phyloP scores from a whole-genome alignment of 805 yeast genomes.

The Candida wancherniae region DNA sequence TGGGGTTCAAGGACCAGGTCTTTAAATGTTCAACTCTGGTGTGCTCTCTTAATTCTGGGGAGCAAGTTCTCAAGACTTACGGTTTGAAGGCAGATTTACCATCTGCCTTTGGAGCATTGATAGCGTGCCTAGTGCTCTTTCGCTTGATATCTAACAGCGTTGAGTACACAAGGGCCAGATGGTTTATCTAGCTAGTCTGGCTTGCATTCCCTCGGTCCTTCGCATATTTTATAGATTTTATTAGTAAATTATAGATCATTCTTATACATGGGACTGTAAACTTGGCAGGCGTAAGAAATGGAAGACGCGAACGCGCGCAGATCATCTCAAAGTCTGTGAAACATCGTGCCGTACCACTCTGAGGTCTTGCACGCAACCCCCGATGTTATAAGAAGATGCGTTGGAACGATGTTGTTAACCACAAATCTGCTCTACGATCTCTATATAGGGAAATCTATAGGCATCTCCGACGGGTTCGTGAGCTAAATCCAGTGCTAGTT shows the following conservation, averaged over 20 bases:
- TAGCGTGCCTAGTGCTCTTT: constrained; percentile 39
- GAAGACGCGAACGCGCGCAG: no score
- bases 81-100: constrained; percentile 35
- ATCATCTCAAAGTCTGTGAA: no score
- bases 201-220: no score
- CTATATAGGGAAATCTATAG: constrained; percentile 13
- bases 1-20: constrained; percentile 48
- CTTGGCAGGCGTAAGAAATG: no score
- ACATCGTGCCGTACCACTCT: no score
- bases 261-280: no score
- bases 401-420: no score
- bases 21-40: constrained; percentile 46
- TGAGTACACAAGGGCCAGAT: constrained; percentile 25
- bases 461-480: constrained; percentile 6
- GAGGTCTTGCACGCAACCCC: no score
- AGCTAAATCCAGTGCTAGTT: constrained; percentile 2
- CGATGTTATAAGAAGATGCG: no score
- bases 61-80: constrained; percentile 51
- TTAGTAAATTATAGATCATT: no score
- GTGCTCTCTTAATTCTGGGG: constrained; percentile 52
- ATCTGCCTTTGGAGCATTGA: constrained; percentile 35
- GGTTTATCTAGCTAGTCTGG: no score
- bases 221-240: no score
- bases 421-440: constrained; percentile 11
- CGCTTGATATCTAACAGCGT: constrained; percentile 30